phyloP scores from a whole-genome alignment of 495 filamentous ascomycete genomes.

The Podospora australis region DNA sequence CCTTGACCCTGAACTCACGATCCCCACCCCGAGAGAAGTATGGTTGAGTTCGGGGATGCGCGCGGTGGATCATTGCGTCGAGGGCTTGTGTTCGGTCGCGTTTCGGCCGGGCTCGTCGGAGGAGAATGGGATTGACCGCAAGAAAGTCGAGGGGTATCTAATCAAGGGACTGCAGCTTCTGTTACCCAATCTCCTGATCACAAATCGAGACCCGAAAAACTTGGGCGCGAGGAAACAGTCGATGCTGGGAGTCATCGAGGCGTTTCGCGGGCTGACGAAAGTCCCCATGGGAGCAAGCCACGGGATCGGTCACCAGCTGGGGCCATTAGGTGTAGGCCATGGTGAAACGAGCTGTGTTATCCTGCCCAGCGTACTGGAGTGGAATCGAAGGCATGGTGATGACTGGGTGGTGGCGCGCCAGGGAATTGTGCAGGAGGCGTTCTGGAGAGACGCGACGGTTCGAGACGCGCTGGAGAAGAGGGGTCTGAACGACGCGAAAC shows the following conservation, averaged over 20 bases:
- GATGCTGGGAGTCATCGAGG: constrained; percentile 24
- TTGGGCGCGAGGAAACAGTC: constrained; percentile 41
- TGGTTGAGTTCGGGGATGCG: constrained; percentile 59
- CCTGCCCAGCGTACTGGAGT: constrained; percentile 55
- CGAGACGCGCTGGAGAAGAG: constrained; percentile 32
- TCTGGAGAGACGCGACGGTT: constrained; percentile 44
- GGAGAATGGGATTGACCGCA: constrained; percentile 29
- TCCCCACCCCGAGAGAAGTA: constrained; percentile 50
- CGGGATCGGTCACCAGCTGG: constrained; percentile 63
- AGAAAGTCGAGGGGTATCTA: constrained; percentile 17
- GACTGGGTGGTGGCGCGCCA: constrained; percentile 42
- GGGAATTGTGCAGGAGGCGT: constrained; percentile 37
- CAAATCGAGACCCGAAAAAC: constrained; percentile 39
- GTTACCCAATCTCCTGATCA: constrained; percentile 46
- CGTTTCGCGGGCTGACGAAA: constrained; percentile 20
- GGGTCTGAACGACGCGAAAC: constrained; percentile 29
- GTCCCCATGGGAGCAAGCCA: constrained; percentile 46
- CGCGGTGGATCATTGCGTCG: constrained; percentile 60
- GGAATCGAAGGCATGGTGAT: constrained; percentile 32
- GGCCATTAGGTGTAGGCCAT: constrained; percentile 57
- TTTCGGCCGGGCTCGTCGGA: too few relatives aligned
- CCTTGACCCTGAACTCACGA: constrained; percentile 49
- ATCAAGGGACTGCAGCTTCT: constrained; percentile 41
- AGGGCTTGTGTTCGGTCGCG: constrained; percentile 45
- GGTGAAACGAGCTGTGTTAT: constrained; percentile 62